These are phyloP conservation scores for Globisporangium barbulae DNA, from an alignment of 352 stramenopile genomes.

Conservation along the genomic window DNA sequence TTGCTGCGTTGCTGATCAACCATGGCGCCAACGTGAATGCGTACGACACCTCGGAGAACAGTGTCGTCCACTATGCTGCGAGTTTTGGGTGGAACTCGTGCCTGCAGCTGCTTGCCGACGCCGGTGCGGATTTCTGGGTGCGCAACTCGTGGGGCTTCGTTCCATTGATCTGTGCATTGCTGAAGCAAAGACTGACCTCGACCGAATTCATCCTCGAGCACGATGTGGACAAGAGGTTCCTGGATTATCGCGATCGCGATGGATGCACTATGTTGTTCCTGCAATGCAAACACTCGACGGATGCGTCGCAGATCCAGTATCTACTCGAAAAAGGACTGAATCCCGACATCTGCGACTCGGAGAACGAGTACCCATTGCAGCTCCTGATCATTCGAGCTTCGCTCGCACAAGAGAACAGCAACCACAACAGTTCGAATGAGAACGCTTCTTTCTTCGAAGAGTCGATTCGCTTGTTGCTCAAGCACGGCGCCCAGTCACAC, in stretches of 20 bases:
- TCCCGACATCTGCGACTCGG: conserved; percentile 61
- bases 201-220: conserved; percentile 65
- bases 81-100: conserved; percentile 76
- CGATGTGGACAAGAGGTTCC: conserved; percentile 49
- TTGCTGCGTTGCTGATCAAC: conserved; percentile 63
- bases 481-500: conserved; percentile 40
- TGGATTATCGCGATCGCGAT: conserved; percentile 73
- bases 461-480: conserved; percentile 47
- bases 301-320: conserved; percentile 59
- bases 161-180: conserved; percentile 58
- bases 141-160: conserved; percentile 77
- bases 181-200: conserved; percentile 56
- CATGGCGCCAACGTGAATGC: conserved; percentile 70
- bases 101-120: conserved; percentile 46
- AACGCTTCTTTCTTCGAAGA: conserved; percentile 37
- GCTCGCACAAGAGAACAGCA: conserved; percentile 2
- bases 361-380: conserved; percentile 62
- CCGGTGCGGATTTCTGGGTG: conserved; percentile 61
- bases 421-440: conserved; percentile 4
- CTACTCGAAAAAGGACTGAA: conserved; percentile 66
- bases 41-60: conserved; percentile 76
- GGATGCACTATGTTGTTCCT: conserved; percentile 79
- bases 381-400: conserved; percentile 41
- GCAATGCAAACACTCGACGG: conserved; percentile 73
- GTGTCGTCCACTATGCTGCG: conserved; percentile 68